A percentile compares a stretch with the other conserved stretches of the same genome.
Evolutionary conservation across 352 stramenopile species (phyloP).

Genomic region (Phytophthora pseudosyringae): DNA sequence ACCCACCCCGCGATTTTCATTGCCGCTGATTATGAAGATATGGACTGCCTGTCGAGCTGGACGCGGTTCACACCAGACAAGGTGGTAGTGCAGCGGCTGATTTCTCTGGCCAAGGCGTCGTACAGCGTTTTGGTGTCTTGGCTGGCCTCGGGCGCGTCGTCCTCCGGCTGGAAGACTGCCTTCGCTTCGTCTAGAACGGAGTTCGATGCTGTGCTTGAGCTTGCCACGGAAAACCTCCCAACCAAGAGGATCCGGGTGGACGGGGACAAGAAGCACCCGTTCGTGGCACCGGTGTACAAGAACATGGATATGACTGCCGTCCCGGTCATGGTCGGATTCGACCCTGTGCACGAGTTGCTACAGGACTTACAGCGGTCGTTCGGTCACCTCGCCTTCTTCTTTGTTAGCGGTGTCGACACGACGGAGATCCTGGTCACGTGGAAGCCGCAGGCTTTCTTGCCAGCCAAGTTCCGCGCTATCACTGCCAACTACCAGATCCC

Average conservation of each 20-base stretch:
- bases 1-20: constrained; percentile 84
- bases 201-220: constrained; percentile 69
- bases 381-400: constrained; percentile 80
- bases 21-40: constrained; percentile 78
- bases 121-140: constrained; percentile 65
- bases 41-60: constrained; percentile 85
- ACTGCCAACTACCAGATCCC: constrained; percentile 64
- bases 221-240: constrained; percentile 60
- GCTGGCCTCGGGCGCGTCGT: constrained; percentile 59
- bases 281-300: constrained; percentile 82
- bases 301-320: constrained; percentile 81
- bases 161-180: constrained; percentile 66
- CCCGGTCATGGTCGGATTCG: constrained; percentile 75
- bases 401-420: constrained; percentile 71
- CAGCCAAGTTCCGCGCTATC: constrained; percentile 84
- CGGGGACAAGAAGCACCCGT: constrained; percentile 69
- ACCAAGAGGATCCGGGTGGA: constrained; percentile 62
- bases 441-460: constrained; percentile 84
- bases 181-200: constrained; percentile 62
- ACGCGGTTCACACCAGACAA: constrained; percentile 69
- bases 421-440: constrained; percentile 77
- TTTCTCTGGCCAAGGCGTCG: constrained; percentile 64
- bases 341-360: constrained; percentile 75
- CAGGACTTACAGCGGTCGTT: constrained; percentile 61
- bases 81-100: constrained; percentile 70